These are phyloP conservation scores for Datisca glomerata DNA, from an alignment of 306 rosid species.

Conservation along the genomic window DNA sequence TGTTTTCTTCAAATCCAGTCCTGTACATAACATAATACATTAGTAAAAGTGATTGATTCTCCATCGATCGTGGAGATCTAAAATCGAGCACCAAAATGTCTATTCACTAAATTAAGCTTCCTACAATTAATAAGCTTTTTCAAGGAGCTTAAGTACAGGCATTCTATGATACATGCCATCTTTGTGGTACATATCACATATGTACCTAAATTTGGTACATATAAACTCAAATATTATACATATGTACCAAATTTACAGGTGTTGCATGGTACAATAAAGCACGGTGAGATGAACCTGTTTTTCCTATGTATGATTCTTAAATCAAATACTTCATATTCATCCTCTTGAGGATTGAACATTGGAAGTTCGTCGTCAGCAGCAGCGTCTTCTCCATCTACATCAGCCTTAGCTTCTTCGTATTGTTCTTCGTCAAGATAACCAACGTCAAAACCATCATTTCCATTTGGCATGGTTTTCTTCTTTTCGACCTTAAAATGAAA, in stretches of 20 bases:
- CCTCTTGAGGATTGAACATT: slow-evolving; percentile 28
- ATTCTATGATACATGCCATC: too few species aligned
- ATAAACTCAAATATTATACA: too few species aligned
- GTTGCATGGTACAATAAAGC: too few species aligned
- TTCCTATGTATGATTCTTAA: slow-evolving; percentile 84
- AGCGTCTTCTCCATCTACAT: slow-evolving; percentile 34
- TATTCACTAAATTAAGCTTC: too few species aligned
- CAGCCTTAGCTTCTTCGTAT: slow-evolving; percentile 28
- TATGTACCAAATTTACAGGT: too few species aligned
- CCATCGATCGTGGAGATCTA: too few species aligned
- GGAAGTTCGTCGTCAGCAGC: slow-evolving; percentile 49
- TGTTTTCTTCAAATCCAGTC: slow-evolving; percentile 98
- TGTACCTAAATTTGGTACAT: too few species aligned
- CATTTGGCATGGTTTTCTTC: slow-evolving; percentile 22
- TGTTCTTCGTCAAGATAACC: slow-evolving; percentile 16
- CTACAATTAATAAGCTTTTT: too few species aligned
- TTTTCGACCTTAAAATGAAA: slow-evolving; percentile 22
- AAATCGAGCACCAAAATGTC: too few species aligned
- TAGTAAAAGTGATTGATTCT: too few species aligned
- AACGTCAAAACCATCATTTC: slow-evolving; percentile 17
- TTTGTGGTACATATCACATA: too few species aligned
- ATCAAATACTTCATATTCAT: slow-evolving; percentile 74
- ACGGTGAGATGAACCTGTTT: slow-evolving; percentile 71
- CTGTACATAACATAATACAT: slow-evolving; percentile 39
- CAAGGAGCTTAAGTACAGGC: too few species aligned